Evolutionary conservation across 1,284 basidiomycete species (phyloP).

Genomic region (Mycena sp.): DNA sequence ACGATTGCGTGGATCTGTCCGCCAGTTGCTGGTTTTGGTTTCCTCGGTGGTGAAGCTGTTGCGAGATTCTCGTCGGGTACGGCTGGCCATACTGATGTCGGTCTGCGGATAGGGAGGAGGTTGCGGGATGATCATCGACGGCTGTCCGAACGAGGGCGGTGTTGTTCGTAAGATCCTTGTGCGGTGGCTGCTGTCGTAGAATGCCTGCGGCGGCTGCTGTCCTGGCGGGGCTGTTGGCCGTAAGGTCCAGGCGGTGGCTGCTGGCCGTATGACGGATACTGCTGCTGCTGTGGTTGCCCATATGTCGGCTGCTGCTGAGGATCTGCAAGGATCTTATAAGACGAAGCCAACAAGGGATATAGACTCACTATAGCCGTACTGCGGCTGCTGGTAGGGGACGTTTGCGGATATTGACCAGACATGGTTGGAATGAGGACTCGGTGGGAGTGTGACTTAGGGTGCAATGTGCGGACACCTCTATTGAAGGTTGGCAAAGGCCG

Average conservation of each 20-base stretch:
- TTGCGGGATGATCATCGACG: background rate
- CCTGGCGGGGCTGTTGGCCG: background rate
- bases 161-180: background rate
- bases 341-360: background rate
- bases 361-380: background rate
- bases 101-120: background rate
- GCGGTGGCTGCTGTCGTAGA: background rate
- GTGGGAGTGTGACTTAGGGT: no score
- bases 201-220: background rate
- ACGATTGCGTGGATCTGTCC: background rate
- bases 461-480: no score
- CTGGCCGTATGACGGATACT: background rate
- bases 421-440: no score
- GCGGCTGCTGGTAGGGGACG: background rate
- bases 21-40: background rate
- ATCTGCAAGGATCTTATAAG: background rate
- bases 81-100: background rate
- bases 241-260: background rate
- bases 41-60: background rate
- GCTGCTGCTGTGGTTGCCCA: background rate
- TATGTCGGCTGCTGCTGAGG: background rate
- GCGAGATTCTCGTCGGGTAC: background rate
- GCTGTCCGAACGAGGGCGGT: background rate
- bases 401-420: slow-evolving; percentile 7
- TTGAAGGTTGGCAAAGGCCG: no score